Base-by-base conservation (phyloP, 345 rosid species). In the Chamaenerion angustifolium region DNA sequence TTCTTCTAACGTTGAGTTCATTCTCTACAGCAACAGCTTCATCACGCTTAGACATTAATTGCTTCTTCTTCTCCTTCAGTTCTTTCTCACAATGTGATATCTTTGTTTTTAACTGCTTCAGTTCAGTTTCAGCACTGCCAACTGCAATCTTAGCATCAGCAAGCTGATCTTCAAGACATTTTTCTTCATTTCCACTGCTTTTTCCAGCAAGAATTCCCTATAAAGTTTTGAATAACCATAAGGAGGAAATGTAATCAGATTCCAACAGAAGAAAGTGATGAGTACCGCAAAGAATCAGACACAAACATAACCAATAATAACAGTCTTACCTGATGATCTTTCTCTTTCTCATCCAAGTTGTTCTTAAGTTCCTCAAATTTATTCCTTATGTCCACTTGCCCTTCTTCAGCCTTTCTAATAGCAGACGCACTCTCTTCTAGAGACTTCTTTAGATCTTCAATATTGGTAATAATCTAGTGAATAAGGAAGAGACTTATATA, bases 201-300 rank as follows among this genome's bases (percentile, higher is more conserved):
- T 92, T 92, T 40, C 98, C 98, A 77, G 90, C 95, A 54, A 87
- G 72, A 48, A 92, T 78, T 21, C 96, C 98, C 96, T 92, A 42
- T n/a, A 16, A 43, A 45, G 49, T 56, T 50, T 47, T 63, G 44
- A 16, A 19, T 7, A 23, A 15, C 15, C 48, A 15, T 12, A 16
- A 50, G 66, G 12, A 25, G 55, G 25, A 60, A 10, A 54, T 21
- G n/a, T 9, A 6, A 18, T 35, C 17, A 50, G 54, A 50, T 27
- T 27, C 9, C 11, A 12, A 14, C 42, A n/a, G 17, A 50, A 35
- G 40, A 41, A 55, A 16, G 45, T 23, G 19, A 47, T 11, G 40
- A 37, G 40, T 42, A 42, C 10, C 14, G 6, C 25, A 21, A 18
- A 14, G 16, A 35, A 4, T 43, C 25, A 15, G 46, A 49, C 11